phyloP scores from a whole-genome alignment of 805 yeast species.

The Kodamaea sagamina region DNA sequence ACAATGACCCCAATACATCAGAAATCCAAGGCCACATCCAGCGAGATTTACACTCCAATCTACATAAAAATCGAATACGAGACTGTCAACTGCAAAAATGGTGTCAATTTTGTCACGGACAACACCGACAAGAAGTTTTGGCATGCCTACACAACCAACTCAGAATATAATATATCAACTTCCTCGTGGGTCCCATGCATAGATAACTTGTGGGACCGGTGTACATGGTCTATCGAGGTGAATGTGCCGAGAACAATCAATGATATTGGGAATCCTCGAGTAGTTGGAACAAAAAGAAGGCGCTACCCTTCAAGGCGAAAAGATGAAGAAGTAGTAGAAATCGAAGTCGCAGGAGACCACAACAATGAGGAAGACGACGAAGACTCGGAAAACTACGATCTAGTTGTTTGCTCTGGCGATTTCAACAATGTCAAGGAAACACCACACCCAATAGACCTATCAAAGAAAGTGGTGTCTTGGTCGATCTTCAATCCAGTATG shows the following conservation, averaged over 20 bases:
- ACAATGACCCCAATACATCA: conserved; percentile 39
- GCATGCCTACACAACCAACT: conserved; percentile 86
- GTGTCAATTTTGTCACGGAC: conserved; percentile 73
- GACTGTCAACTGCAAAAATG: conserved; percentile 66
- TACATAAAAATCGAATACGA: conserved; percentile 68
- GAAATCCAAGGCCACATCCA: conserved; percentile 35
- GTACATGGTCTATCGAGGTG: conserved; percentile 91
- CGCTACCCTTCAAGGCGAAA: conserved; percentile 15
- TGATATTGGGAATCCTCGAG: conserved; percentile 58
- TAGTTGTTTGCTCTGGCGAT: conserved; percentile 72
- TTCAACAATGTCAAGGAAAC: conserved; percentile 62
- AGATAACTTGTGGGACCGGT: conserved; percentile 82
- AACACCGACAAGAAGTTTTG: conserved; percentile 52
- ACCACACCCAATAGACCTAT: conserved; percentile 72
- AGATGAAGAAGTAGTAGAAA: conserved; percentile 14
- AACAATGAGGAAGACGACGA: conserved; percentile 40
- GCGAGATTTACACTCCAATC: conserved; percentile 64
- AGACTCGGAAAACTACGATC: conserved; percentile 49
- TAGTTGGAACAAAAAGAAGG: conserved; percentile 39
- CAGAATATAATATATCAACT: conserved; percentile 76
- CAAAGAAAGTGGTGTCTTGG: conserved; percentile 74
- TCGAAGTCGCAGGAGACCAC: conserved; percentile 13
- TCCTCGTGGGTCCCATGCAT: conserved; percentile 98
- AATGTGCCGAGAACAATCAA: conserved; percentile 77
- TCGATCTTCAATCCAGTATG: conserved; percentile 80